These are phyloP conservation scores for Leishmania tarentolae DNA, from an alignment of 208 protist genomes.

Conservation along the genomic window DNA sequence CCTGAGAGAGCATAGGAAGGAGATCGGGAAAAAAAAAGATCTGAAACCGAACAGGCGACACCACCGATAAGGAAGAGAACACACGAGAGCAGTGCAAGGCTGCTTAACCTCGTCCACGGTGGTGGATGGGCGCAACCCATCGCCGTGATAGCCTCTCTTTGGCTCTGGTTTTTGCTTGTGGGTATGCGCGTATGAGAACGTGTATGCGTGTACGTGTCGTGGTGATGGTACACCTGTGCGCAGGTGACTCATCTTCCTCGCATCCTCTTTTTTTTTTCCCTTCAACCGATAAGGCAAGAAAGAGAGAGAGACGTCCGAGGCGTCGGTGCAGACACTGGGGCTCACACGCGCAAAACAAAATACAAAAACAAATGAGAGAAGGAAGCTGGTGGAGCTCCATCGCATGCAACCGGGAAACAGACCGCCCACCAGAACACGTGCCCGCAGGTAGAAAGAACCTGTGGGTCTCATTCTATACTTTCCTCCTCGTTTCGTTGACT, in stretches of 20 bases:
- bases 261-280: background rate
- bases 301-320: background rate
- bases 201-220: background rate
- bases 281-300: background rate
- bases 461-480: background rate
- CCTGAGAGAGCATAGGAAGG: background rate
- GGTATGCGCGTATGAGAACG: background rate
- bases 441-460: background rate
- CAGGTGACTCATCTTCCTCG: background rate
- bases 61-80: background rate
- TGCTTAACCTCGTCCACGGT: background rate
- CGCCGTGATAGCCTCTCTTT: too few species aligned
- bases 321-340: background rate
- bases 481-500: background rate
- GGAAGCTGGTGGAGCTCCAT: background rate
- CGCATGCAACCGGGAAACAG: background rate
- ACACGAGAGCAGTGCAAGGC: background rate
- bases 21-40: background rate
- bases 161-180: too few species aligned
- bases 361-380: too few species aligned
- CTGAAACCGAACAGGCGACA: background rate
- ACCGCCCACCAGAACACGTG: background rate
- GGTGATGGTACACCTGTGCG: background rate
- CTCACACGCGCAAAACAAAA: background rate
- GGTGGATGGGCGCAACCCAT: background rate